Conservation (phyloP, 257 asterid species). For the Anisodus tanguticus region DNA sequence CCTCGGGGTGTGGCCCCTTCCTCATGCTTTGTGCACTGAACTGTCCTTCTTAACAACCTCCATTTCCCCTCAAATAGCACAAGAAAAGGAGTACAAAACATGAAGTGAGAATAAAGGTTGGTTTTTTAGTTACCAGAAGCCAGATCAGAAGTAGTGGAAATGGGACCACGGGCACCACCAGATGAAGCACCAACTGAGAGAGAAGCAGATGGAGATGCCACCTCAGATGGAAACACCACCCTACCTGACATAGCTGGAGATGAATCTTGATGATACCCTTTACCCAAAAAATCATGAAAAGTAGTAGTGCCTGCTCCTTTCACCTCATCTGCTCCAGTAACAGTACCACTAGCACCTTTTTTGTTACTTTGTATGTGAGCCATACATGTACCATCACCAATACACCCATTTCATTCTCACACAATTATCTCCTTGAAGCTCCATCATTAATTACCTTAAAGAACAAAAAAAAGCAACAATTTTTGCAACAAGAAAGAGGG, state of each 20-base stretch:
- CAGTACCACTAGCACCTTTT: conserved; percentile 39
- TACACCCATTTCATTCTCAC: not conserved
- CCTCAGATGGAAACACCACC: conserved; percentile 57
- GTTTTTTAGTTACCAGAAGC: conserved; percentile 62
- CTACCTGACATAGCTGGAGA: conserved; percentile 48
- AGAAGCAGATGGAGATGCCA: conserved; percentile 60
- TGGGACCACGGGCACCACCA: conserved; percentile 51
- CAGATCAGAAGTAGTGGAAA: conserved; percentile 74
- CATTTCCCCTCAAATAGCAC: conserved; percentile 28
- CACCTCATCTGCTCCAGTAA: conserved; percentile 45
- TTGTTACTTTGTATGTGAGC: conserved; percentile 66
- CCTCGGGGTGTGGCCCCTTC: no score
- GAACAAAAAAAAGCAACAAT: conserved; percentile 40
- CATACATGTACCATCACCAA: conserved; percentile 43
- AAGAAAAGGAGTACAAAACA: not conserved
- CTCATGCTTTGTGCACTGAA: no score
- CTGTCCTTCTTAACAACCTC: no score
- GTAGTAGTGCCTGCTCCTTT: conserved; percentile 48
- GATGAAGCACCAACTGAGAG: conserved; percentile 51
- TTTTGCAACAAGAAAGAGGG: conserved; percentile 29
- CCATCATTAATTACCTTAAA: conserved; percentile 34
- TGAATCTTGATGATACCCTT: conserved; percentile 55
- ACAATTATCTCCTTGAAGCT: not conserved
- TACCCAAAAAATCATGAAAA: conserved; percentile 91
- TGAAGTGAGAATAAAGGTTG: conserved; percentile 18